phyloP scores from a whole-genome alignment of 2,329 filamentous ascomycete genomes.

The Pyricularia sp. region DNA sequence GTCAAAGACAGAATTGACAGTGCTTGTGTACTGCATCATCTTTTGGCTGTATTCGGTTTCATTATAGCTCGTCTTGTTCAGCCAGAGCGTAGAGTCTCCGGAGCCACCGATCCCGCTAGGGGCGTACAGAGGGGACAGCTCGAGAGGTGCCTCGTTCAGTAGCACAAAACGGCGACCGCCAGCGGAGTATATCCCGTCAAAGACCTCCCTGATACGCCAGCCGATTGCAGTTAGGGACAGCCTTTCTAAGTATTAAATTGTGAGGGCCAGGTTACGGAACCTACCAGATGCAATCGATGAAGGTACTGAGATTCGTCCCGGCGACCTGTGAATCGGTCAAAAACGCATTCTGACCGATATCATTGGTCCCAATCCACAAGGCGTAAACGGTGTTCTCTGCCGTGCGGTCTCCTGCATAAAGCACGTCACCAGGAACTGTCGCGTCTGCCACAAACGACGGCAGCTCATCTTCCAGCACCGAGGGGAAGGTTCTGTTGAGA shows the following conservation, averaged over 20 bases:
- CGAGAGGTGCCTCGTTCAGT: conserved; percentile 54
- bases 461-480: conserved; percentile 48
- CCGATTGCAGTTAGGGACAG: background rate
- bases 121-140: conserved; percentile 56
- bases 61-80: conserved; percentile 31
- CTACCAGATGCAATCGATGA: conserved; percentile 54
- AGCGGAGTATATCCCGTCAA: conserved; percentile 49
- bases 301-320: conserved; percentile 49
- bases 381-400: conserved; percentile 55
- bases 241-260: background rate
- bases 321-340: conserved; percentile 48
- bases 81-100: conserved; percentile 31
- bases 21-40: conserved; percentile 35
- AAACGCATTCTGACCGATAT: conserved; percentile 52
- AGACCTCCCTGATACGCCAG: conserved; percentile 11
- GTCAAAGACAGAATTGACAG: conserved; percentile 33
- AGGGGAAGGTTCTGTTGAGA: conserved; percentile 45
- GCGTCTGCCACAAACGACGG: conserved; percentile 40
- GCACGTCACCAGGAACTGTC: conserved; percentile 20
- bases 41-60: conserved; percentile 32
- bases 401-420: conserved; percentile 28
- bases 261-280: conserved; percentile 8
- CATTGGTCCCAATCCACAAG: conserved; percentile 74
- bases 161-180: conserved; percentile 61
- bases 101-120: conserved; percentile 27